Percentiles rank a stretch among this genome's conserved stretches.
Conservation (phyloP, 2,329 filamentous ascomycete genomes). For the Eutypa lata region DNA sequence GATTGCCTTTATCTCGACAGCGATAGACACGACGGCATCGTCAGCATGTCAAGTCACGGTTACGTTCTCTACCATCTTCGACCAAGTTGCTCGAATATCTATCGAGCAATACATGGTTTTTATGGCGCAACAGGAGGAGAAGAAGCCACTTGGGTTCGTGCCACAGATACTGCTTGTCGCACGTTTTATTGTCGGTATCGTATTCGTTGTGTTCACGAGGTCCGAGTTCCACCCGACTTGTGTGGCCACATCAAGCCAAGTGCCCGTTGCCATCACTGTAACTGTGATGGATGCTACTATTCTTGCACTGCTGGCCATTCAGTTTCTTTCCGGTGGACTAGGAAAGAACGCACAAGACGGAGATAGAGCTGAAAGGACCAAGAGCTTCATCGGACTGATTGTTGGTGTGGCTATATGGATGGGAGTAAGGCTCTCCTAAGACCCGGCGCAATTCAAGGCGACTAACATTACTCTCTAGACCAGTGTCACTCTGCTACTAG, state of each 20-base stretch:
- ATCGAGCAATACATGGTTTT: constrained; percentile 54
- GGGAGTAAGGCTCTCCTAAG: constrained; percentile 38
- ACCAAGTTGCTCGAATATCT: constrained; percentile 53
- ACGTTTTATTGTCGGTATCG: constrained; percentile 50
- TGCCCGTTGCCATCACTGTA: constrained; percentile 43
- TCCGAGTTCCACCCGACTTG: constrained; percentile 52
- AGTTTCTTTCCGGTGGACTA: constrained; percentile 36
- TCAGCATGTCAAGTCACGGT: constrained; percentile 50
- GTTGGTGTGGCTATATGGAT: constrained; percentile 51
- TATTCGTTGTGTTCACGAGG: constrained; percentile 53
- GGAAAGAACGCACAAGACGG: constrained; percentile 29
- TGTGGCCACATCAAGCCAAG: constrained; percentile 42
- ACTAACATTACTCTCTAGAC: constrained; percentile 33
- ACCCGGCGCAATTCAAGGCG: constrained; percentile 5
- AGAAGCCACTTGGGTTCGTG: constrained; percentile 34
- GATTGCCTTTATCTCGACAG: constrained; percentile 46
- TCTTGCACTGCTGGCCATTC: constrained; percentile 38
- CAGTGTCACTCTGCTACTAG: constrained; percentile 50
- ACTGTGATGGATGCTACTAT: constrained; percentile 45
- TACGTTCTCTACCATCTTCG: constrained; percentile 51
- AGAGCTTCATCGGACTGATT: constrained; percentile 39
- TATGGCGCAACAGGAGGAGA: constrained; percentile 39
- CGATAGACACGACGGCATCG: constrained; percentile 41
- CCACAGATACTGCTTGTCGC: constrained; percentile 45
- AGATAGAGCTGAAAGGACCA: constrained; percentile 30